A percentile compares a stretch with the other conserved stretches of the same genome.
Conservation (phyloP, 106 monocot genomes). For the Dioscorea dumetorum region DNA sequence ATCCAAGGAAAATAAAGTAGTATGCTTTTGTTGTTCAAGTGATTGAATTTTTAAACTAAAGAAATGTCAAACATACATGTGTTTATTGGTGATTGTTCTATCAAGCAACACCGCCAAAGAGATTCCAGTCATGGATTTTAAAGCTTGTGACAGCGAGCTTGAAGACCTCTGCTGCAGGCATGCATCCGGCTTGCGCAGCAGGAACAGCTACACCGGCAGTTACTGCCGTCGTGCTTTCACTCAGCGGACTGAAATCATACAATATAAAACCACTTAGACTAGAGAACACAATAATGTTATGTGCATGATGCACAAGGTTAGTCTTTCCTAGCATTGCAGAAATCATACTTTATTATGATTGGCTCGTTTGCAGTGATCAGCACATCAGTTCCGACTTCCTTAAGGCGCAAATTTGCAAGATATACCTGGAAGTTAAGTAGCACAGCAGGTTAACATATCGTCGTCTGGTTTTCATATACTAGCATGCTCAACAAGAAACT, state of each 20-base stretch:
- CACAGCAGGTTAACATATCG: neutral
- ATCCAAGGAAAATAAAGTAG: too few species aligned
- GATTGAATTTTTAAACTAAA: too few species aligned
- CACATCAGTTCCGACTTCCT: slow-evolving; percentile 75
- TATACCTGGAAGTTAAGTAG: slow-evolving; percentile 41
- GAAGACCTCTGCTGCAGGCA: slow-evolving; percentile 62
- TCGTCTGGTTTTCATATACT: neutral
- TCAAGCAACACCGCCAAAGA: slow-evolving; percentile 36
- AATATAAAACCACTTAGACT: neutral
- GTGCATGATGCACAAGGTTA: neutral
- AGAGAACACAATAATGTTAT: neutral
- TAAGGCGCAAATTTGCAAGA: slow-evolving; percentile 76
- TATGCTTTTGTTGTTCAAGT: too few species aligned
- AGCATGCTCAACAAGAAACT: neutral
- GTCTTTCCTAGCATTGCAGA: neutral
- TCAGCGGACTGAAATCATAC: slow-evolving; percentile 57
- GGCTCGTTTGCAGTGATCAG: slow-evolving; percentile 83
- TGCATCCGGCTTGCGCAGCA: slow-evolving; percentile 47
- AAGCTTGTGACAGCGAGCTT: slow-evolving; percentile 58
- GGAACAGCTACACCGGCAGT: slow-evolving; percentile 58
- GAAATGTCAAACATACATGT: too few species aligned
- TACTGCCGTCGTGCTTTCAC: slow-evolving; percentile 58
- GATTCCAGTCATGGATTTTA: slow-evolving; percentile 70
- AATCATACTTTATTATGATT: slow-evolving; percentile 52
- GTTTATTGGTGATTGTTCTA: neutral